A percentile compares a stretch with the other conserved stretches of the same genome.
These are phyloP conservation scores for Aspergillus aculeatus DNA, from an alignment of 2,329 filamentous ascomycete species.

Conservation along the genomic window DNA sequence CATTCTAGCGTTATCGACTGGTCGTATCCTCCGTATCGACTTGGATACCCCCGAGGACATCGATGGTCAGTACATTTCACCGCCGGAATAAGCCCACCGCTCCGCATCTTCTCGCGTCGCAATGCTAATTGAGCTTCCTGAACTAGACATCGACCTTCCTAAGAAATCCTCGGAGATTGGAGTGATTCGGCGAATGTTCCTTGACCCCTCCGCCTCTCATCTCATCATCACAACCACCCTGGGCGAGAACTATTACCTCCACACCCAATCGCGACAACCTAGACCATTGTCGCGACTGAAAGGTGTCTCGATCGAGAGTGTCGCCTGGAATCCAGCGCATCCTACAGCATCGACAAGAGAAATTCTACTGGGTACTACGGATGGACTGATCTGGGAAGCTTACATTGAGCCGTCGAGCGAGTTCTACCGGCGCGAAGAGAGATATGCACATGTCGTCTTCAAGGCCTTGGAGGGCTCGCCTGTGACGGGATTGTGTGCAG, in stretches of 20 bases:
- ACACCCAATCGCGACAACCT: constrained; percentile 87
- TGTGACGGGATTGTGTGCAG: constrained; percentile 82
- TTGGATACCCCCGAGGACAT: constrained; percentile 92
- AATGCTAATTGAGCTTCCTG: constrained; percentile 18
- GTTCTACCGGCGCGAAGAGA: constrained; percentile 93
- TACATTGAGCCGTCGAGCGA: constrained; percentile 93
- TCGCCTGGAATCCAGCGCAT: constrained; percentile 92
- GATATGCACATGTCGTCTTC: constrained; percentile 81
- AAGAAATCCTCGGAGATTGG: constrained; percentile 90
- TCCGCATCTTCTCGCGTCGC: neutral
- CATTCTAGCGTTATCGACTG: constrained; percentile 85
- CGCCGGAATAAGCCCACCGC: neutral
- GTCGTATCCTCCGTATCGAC: constrained; percentile 90
- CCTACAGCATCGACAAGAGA: constrained; percentile 93
- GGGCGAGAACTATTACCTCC: constrained; percentile 96
- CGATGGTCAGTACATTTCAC: constrained; percentile 60
- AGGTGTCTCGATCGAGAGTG: constrained; percentile 80
- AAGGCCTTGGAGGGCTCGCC: constrained; percentile 73
- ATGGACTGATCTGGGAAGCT: constrained; percentile 91
- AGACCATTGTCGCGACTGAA: constrained; percentile 78
- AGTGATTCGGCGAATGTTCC: constrained; percentile 91
- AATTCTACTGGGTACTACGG: constrained; percentile 86
- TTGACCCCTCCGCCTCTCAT: constrained; percentile 94
- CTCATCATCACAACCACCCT: constrained; percentile 86
- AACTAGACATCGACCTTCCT: constrained; percentile 89